Evolutionary conservation across 2,329 filamentous ascomycete species (phyloP).

Genomic region (Sarocladiaceae sp.): DNA sequence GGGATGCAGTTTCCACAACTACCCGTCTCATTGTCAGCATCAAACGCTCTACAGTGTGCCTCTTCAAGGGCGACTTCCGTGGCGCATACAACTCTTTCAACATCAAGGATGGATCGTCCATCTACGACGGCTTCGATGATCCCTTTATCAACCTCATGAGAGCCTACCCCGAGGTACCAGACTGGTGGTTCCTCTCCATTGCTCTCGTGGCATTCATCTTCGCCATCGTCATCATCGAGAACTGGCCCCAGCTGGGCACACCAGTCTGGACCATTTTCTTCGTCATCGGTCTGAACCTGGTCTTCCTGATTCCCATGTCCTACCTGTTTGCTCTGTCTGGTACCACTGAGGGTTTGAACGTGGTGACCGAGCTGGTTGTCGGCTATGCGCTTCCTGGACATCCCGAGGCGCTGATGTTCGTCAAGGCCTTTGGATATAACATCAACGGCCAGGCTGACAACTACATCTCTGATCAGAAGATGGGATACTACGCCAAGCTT

Average conservation of each 20-base stretch:
- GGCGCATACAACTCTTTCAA: conserved; percentile 24
- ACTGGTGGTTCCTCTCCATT: conserved; percentile 36
- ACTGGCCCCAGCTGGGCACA: conserved; percentile 23
- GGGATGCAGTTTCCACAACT: conserved; percentile 9
- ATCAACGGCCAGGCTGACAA: conserved; percentile 38
- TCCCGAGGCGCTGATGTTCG: conserved; percentile 41
- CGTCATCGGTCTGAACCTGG: conserved; percentile 30
- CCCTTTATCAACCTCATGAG: conserved; percentile 38
- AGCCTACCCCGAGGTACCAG: conserved; percentile 40
- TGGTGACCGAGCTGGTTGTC: conserved; percentile 38
- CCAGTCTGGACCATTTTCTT: conserved; percentile 26
- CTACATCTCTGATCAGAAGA: conserved; percentile 30
- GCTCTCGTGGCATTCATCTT: conserved; percentile 24
- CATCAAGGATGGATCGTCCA: conserved; percentile 31
- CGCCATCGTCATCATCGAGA: conserved; percentile 24
- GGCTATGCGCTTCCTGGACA: conserved; percentile 28
- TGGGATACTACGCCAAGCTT: conserved; percentile 28
- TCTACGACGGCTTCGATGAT: conserved; percentile 38
- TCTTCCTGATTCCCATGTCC: conserved; percentile 36
- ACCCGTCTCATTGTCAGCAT: conserved; percentile 11
- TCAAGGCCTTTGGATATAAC: conserved; percentile 40
- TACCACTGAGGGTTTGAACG: conserved; percentile 41
- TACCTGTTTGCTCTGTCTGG: conserved; percentile 38
- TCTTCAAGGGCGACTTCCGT: conserved; percentile 30
- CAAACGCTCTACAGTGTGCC: conserved; percentile 21